phyloP scores from a whole-genome alignment of 2,329 filamentous ascomycete genomes.

The Cladosporium velox region DNA sequence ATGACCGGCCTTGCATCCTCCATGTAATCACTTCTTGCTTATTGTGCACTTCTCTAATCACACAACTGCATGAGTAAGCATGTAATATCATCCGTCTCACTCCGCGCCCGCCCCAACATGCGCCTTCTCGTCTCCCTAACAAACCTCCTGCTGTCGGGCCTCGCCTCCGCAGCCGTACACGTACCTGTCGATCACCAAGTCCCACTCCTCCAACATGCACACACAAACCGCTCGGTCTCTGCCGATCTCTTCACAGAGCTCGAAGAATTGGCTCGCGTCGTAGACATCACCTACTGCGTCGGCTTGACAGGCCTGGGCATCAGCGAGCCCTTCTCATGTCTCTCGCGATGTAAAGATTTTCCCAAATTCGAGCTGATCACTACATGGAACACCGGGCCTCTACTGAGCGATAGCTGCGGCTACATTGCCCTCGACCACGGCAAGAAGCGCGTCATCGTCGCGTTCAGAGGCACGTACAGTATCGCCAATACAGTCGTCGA shows the following conservation, averaged over 20 bases:
- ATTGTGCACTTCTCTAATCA: not conserved
- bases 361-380: slow-evolving; percentile 74
- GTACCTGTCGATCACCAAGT: slow-evolving; percentile 30
- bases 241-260: slow-evolving; percentile 72
- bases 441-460: slow-evolving; percentile 71
- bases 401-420: slow-evolving; percentile 88
- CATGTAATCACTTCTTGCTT: slow-evolving; percentile 1
- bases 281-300: slow-evolving; percentile 94
- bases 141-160: not conserved
- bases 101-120: slow-evolving; percentile 9
- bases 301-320: slow-evolving; percentile 83
- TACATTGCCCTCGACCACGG: slow-evolving; percentile 87
- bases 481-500: slow-evolving; percentile 89
- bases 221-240: slow-evolving; percentile 52
- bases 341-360: slow-evolving; percentile 83
- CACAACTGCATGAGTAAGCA: slow-evolving; percentile 3
- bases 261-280: slow-evolving; percentile 84
- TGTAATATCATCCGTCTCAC: not conserved
- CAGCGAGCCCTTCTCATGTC: slow-evolving; percentile 77
- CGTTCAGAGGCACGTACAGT: slow-evolving; percentile 93
- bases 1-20: not conserved
- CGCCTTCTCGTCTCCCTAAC: not conserved
- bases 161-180: slow-evolving; percentile 18
- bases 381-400: slow-evolving; percentile 85
- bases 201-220: slow-evolving; percentile 36